Base-by-base conservation (phyloP, 1,284 basidiomycete genomes). In the Ganoderma boninense region DNA sequence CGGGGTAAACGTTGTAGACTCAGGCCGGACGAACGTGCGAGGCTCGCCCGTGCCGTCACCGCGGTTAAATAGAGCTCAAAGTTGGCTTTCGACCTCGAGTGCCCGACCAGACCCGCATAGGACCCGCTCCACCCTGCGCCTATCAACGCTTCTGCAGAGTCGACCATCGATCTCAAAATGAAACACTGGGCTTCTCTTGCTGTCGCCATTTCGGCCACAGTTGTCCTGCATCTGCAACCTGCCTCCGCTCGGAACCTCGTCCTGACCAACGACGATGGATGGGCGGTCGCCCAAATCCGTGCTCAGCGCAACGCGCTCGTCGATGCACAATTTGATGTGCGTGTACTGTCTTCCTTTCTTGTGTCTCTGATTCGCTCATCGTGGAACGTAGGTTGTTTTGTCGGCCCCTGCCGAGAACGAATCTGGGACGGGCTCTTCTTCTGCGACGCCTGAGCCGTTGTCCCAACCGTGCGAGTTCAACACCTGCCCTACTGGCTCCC, bases 221-320 rank as follows among this genome's bases (percentile, higher is more conserved):
- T 65, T 57, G 57, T 32, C 5, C 14, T 67, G 26, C 62, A 62
- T 20, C 35, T 63, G 32, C 18, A 35, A 8, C 18, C 26, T 16
- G 42, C n/a, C 11, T 26, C 23, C 1, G 67, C 69, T 8, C 73
- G 74, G 68, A 75, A 75, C 35, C 69, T 79, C 56, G 70, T 87
- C 20, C 74, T 85, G 23, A 83, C 84, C 32, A 87, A 87, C 68
- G 86, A 87, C 70, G 86, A 87, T 72, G 86, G 86, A 11, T 88
- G 87, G 86, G 87, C 87, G 1, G 82, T 83, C 4, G 86, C 86
- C 8, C 84, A 85, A 71, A 83, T 87, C 68, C 82, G 86, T 52
- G 84, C 84, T 4, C 82, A 86, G 67, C 83, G 82, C 68, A 74
- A 78, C 23, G 83, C 85, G 0, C 77, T 87, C 54, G 77, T 78